A percentile compares a stretch with the other conserved stretches of the same genome.
phyloP scores from a whole-genome alignment of 768 basidiomycete species.

The Rickenella mellea region DNA sequence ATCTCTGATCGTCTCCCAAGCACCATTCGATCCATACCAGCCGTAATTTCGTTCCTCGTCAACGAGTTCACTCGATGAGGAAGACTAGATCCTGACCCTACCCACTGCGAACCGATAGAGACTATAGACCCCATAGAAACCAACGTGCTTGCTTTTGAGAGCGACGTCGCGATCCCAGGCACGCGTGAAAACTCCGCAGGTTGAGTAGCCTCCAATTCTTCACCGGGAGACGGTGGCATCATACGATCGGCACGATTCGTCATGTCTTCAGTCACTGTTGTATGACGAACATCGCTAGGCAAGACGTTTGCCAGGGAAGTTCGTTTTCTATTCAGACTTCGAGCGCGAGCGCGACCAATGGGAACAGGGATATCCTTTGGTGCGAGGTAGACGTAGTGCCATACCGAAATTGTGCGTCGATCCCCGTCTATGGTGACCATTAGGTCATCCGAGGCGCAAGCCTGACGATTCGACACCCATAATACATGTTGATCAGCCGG shows the following conservation, averaged over 20 bases:
- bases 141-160: constrained; percentile 45
- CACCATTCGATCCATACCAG: constrained; percentile 61
- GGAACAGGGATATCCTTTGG: constrained; percentile 45
- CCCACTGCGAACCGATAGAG: neutral
- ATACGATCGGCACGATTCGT: neutral
- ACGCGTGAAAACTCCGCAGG: constrained; percentile 19
- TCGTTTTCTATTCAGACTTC: constrained; percentile 26
- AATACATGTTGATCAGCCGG: constrained; percentile 57
- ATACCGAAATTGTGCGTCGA: constrained; percentile 46
- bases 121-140: constrained; percentile 25
- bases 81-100: neutral
- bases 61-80: constrained; percentile 28
- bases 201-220: constrained; percentile 23
- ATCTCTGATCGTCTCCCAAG: constrained; percentile 39
- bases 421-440: constrained; percentile 52
- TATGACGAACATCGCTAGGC: too few species aligned
- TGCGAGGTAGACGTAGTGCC: constrained; percentile 64
- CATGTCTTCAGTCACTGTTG: neutral
- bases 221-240: constrained; percentile 16
- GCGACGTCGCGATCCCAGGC: constrained; percentile 42
- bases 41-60: constrained; percentile 44
- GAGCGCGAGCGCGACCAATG: constrained; percentile 18
- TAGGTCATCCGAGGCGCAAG: constrained; percentile 34
- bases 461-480: constrained; percentile 41
- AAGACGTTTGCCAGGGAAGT: constrained; percentile 22